Evolutionary conservation across 2,329 filamentous ascomycete species (phyloP).

Genomic region (Xylaria sp.): DNA sequence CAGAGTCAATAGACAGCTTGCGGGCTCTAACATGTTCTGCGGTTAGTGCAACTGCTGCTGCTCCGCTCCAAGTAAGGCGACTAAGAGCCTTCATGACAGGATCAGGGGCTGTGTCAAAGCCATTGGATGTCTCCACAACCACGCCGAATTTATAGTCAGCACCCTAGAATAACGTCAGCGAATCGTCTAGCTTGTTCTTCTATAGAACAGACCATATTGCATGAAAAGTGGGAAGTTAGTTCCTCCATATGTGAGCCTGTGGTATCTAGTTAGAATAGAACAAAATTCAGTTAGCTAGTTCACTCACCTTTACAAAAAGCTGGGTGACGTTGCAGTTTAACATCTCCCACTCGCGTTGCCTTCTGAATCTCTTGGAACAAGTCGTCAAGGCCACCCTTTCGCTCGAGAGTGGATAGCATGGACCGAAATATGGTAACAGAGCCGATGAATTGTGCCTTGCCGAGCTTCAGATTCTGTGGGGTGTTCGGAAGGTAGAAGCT

Average conservation of each 20-base stretch:
- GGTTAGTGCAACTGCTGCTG: conserved; percentile 51
- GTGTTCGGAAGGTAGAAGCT: conserved; percentile 55
- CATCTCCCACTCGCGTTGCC: conserved; percentile 45
- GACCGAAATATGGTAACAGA: conserved; percentile 66
- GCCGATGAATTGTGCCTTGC: conserved; percentile 54
- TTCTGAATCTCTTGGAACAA: conserved; percentile 64
- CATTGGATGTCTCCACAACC: conserved; percentile 57
- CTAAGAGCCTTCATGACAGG: conserved; percentile 61
- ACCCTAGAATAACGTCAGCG: conserved; percentile 55
- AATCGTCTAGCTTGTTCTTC: neutral
- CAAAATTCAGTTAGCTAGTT: conserved; percentile 34
- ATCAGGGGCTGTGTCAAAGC: conserved; percentile 60
- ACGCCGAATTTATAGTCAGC: conserved; percentile 75
- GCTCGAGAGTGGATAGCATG: conserved; percentile 61
- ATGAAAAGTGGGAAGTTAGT: conserved; percentile 62
- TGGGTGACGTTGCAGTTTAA: conserved; percentile 58
- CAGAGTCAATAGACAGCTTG: conserved; percentile 7
- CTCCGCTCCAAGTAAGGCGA: conserved; percentile 65
- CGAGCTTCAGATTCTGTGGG: neutral
- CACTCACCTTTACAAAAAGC: conserved; percentile 50
- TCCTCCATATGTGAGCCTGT: conserved; percentile 53
- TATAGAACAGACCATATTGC: conserved; percentile 59
- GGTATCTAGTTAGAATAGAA: conserved; percentile 37
- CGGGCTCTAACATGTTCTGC: conserved; percentile 33
- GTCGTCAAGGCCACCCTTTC: conserved; percentile 67